Evolutionary conservation across 2,329 filamentous ascomycete genomes (phyloP).

Genomic region (Penicillium sp.): DNA sequence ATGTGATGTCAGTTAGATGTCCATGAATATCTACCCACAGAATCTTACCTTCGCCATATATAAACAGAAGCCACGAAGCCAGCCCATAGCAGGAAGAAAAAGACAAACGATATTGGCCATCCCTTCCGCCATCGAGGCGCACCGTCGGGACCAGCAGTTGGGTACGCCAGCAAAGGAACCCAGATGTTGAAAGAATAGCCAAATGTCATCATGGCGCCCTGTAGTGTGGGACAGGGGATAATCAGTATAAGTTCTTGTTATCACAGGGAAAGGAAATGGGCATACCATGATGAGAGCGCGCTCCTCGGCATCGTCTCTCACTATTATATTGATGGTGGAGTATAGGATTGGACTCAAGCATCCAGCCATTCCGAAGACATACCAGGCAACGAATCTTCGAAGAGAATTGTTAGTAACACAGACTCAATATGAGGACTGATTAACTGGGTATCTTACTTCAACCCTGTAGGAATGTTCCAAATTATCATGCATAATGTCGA

Average conservation of each 20-base stretch:
- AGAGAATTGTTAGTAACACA: neutral
- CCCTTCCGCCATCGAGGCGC: constrained; percentile 51
- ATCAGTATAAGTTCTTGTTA: neutral
- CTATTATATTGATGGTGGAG: constrained; percentile 46
- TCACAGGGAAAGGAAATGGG: neutral
- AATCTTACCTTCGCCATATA: constrained; percentile 19
- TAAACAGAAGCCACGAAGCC: constrained; percentile 24
- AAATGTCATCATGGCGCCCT: constrained; percentile 50
- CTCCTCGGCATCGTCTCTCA: constrained; percentile 42
- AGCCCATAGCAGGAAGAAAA: constrained; percentile 47
- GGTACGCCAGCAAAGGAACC: constrained; percentile 46
- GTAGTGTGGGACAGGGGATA: neutral
- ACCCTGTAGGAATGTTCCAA: constrained; percentile 50
- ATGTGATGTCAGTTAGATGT: neutral
- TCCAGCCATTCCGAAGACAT: constrained; percentile 40
- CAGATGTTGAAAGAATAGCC: constrained; percentile 49
- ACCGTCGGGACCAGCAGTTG: constrained; percentile 42
- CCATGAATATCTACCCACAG: neutral
- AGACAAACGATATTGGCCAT: constrained; percentile 49
- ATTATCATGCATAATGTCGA: constrained; percentile 49
- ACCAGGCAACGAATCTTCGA: constrained; percentile 44
- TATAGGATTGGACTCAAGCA: constrained; percentile 46
- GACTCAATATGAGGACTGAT: neutral
- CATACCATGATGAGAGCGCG: constrained; percentile 37
- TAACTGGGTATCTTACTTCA: constrained; percentile 38